A percentile compares a stretch with the other conserved stretches of the same genome.
Evolutionary conservation across 306 rosid species (phyloP).

Genomic region (Urtica urens): DNA sequence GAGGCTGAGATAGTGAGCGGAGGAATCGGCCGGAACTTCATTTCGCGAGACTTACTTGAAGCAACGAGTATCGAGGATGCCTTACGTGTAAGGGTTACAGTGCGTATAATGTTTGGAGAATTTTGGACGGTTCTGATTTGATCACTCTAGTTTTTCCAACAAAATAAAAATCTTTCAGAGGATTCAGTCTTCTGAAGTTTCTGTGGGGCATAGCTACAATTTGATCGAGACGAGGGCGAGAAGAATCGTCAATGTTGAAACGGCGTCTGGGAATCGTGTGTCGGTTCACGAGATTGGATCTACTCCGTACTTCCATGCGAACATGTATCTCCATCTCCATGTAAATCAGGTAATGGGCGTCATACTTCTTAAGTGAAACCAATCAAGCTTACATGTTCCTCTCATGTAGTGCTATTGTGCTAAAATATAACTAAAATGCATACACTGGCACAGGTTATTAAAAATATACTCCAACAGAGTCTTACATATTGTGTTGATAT

Average conservation of each 20-base stretch:
- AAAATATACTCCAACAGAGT: neutral
- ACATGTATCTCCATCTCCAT: constrained; percentile 63
- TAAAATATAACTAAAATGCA: neutral
- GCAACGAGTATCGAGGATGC: constrained; percentile 64
- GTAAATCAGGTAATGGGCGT: constrained; percentile 42
- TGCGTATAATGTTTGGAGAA: neutral
- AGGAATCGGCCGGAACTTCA: constrained; percentile 66
- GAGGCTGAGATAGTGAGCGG: constrained; percentile 56
- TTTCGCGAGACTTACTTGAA: constrained; percentile 73
- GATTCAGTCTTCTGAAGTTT: constrained; percentile 47
- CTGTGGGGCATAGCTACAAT: constrained; percentile 54
- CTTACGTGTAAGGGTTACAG: constrained; percentile 23
- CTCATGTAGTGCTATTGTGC: neutral
- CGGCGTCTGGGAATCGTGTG: constrained; percentile 51
- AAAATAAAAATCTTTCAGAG: no score
- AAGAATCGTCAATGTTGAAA: constrained; percentile 58
- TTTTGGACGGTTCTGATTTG: constrained; percentile 8
- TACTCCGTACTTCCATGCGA: constrained; percentile 64
- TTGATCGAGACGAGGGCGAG: constrained; percentile 49
- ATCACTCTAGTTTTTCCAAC: constrained; percentile 16
- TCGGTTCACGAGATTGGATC: constrained; percentile 47
- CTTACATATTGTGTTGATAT: neutral
- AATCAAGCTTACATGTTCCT: neutral
- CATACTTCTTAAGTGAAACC: neutral
- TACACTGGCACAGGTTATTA: no score